Evolutionary conservation across 129 eudicot species (phyloP).

Genomic region (Chrysanthemum makinoi): DNA sequence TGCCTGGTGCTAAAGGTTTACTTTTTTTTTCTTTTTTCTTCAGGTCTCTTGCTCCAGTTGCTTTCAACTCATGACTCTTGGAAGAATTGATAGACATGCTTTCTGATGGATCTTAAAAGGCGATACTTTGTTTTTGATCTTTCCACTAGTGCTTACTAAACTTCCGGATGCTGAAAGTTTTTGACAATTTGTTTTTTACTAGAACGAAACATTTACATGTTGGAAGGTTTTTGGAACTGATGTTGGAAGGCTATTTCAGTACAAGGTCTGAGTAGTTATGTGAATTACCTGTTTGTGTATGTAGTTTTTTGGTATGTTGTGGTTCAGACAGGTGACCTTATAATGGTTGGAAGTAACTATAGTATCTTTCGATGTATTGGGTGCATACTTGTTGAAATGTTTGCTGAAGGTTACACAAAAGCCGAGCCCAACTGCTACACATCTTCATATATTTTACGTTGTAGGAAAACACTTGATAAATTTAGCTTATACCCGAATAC

Average conservation of each 20-base stretch:
- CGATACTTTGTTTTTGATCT: constrained; percentile 21
- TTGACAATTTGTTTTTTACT: constrained; percentile 20
- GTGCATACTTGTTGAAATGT: too few species aligned
- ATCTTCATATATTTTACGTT: too few species aligned
- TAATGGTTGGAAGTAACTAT: constrained; percentile 18
- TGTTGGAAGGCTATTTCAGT: neutral
- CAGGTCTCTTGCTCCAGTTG: constrained; percentile 1
- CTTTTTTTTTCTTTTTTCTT: neutral
- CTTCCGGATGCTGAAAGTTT: constrained; percentile 3
- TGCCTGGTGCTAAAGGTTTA: neutral
- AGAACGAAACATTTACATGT: neutral
- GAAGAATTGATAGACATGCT: constrained; percentile 10
- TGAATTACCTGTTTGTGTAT: neutral
- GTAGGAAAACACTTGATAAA: too few species aligned
- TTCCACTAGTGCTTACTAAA: constrained; percentile 23
- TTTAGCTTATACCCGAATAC: too few species aligned
- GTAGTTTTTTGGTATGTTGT: constrained; percentile 11
- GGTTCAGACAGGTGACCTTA: neutral
- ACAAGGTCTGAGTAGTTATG: constrained; percentile 10
- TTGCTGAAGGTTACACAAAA: too few species aligned
- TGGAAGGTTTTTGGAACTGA: constrained; percentile 7
- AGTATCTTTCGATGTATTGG: constrained; percentile 1
- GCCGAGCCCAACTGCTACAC: too few species aligned
- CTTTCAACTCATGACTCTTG: constrained; percentile 3
- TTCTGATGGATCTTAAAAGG: neutral